Evolutionary conservation across 2,329 filamentous ascomycete species (phyloP).

Genomic region (Botrytis paeoniae): DNA sequence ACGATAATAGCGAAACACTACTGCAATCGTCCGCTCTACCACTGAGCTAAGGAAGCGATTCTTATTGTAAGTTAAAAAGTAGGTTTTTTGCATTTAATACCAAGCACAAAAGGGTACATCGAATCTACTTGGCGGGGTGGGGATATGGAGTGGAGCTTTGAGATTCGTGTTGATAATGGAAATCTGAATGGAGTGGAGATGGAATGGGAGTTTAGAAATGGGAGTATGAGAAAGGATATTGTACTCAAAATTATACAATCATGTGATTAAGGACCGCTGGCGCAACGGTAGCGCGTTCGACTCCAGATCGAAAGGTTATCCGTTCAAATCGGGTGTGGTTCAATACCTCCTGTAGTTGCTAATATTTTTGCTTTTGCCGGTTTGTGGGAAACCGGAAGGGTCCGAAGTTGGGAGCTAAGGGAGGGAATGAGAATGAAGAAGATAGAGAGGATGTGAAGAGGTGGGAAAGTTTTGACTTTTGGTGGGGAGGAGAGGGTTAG

Average conservation of each 20-base stretch:
- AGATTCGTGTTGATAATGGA: not conserved
- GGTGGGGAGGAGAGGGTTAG: not conserved
- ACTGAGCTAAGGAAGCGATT: constrained; percentile 17
- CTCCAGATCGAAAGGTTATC: constrained; percentile 38
- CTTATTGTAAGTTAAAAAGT: accelerated
- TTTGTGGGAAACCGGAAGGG: too few relatives aligned
- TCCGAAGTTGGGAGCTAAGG: accelerated
- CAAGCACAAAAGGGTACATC: accelerated
- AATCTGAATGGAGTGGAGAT: not conserved
- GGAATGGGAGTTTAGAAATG: accelerated
- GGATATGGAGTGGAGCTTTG: not conserved
- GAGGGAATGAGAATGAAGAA: not conserved
- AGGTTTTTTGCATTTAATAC: accelerated
- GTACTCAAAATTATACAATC: accelerated
- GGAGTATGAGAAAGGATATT: accelerated
- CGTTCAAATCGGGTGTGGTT: constrained; percentile 36
- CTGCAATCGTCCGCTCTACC: constrained; percentile 19
- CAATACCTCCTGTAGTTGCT: constrained; percentile 20
- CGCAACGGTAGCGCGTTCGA: constrained; percentile 33
- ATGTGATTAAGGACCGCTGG: constrained; percentile 19
- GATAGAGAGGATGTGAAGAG: not conserved
- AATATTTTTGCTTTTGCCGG: not conserved
- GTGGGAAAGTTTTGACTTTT: not conserved
- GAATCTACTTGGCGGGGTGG: not conserved
- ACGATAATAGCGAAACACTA: not conserved